Conservation (phyloP, 2,329 filamentous ascomycete species). For the Didymella keratinophila region DNA sequence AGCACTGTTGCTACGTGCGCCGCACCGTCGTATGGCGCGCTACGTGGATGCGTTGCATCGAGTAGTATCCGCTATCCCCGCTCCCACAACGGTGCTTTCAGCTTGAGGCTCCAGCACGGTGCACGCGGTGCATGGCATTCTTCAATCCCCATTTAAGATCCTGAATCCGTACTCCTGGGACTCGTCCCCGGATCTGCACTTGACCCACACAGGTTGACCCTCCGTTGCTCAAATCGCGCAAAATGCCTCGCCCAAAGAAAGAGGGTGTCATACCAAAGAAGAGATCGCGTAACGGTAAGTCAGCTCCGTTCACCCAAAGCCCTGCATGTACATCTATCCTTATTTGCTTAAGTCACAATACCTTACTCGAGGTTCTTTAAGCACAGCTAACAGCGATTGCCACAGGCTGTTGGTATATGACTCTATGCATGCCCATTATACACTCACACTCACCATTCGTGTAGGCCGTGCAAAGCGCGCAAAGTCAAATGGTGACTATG, state of each 20-base stretch:
- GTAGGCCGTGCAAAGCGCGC: conserved; percentile 78
- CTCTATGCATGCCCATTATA: conserved; percentile 6
- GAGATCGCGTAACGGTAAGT: conserved; percentile 69
- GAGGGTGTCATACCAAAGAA: conserved; percentile 71
- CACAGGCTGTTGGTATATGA: neutral
- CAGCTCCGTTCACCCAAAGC: neutral
- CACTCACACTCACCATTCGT: conserved; percentile 23
- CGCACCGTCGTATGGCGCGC: conserved; percentile 8
- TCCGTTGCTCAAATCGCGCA: conserved; percentile 8
- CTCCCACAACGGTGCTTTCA: conserved; percentile 6
- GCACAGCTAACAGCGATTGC: neutral
- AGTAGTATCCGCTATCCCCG: conserved; percentile 10
- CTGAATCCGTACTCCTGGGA: conserved; percentile 3
- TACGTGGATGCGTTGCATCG: conserved; percentile 15
- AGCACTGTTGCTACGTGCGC: conserved; percentile 8
- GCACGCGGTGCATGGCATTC: conserved; percentile 7
- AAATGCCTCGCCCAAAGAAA: conserved; percentile 72
- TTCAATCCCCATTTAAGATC: conserved; percentile 22
- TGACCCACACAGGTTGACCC: conserved; percentile 7
- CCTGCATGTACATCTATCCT: neutral
- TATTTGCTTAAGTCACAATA: neutral
- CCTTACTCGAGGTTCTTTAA: neutral
- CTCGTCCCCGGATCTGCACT: conserved; percentile 9
- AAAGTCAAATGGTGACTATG: conserved; percentile 74
- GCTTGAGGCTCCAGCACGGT: conserved; percentile 6